These are phyloP conservation scores for Diversispora epigaea DNA, from an alignment of 192 early-diverging fungal species.

Conservation along the genomic window DNA sequence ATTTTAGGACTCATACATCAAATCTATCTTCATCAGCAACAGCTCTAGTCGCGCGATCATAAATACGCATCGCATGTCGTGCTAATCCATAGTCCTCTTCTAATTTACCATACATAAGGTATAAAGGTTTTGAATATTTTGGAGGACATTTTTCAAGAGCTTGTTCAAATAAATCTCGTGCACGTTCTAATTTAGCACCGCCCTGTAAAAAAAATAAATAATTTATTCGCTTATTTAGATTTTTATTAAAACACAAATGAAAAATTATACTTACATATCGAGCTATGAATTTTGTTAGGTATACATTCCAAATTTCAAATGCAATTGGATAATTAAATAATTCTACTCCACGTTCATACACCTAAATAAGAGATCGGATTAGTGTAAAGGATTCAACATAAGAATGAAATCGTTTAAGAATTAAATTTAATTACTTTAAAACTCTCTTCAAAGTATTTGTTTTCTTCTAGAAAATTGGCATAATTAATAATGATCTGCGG, in stretches of 20 bases:
- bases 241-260: background rate
- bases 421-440: constrained; percentile 53
- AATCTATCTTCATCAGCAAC: constrained; percentile 73
- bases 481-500: constrained; percentile 97
- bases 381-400: background rate
- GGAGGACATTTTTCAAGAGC: constrained; percentile 83
- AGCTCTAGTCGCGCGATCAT: constrained; percentile 86
- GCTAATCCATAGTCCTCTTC: constrained; percentile 93
- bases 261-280: constrained; percentile 62
- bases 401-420: no score
- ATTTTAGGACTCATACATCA: constrained; percentile 41
- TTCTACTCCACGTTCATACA: constrained; percentile 95
- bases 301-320: constrained; percentile 96
- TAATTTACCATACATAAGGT: constrained; percentile 84
- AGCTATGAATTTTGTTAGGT: constrained; percentile 80
- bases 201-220: constrained; percentile 43
- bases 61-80: constrained; percentile 89
- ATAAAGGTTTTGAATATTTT: constrained; percentile 83
- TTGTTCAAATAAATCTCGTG: constrained; percentile 95
- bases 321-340: constrained; percentile 96
- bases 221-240: background rate
- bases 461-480: constrained; percentile 84
- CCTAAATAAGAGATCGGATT: constrained; percentile 31
- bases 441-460: constrained; percentile 90
- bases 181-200: constrained; percentile 83